phyloP scores from a whole-genome alignment of 1,139 yeast species.

The Pichia sp. region DNA sequence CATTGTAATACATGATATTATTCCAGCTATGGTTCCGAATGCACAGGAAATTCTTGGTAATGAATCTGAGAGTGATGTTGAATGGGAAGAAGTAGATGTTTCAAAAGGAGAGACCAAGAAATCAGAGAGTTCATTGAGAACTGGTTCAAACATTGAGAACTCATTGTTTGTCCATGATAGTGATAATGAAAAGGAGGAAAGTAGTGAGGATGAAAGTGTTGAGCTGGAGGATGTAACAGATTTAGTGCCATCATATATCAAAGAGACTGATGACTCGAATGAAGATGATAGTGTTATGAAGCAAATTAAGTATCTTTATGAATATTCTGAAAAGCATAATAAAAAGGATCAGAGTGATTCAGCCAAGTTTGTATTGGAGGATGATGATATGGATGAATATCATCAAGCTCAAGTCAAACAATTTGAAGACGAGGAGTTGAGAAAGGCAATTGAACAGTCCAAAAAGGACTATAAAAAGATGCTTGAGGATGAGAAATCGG shows the following conservation, averaged over 20 bases:
- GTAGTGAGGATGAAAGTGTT: slow-evolving; percentile 10
- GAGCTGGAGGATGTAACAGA: slow-evolving; percentile 14
- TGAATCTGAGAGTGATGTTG: slow-evolving; percentile 3
- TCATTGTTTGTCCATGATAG: slow-evolving; percentile 11
- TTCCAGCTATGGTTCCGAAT: not conserved
- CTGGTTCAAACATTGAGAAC: not conserved
- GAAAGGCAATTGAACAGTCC: slow-evolving; percentile 38
- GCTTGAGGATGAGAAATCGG: slow-evolving; percentile 14
- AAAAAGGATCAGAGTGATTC: not conserved
- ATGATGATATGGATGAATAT: slow-evolving; percentile 11
- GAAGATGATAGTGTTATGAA: slow-evolving; percentile 18
- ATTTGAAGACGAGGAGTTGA: slow-evolving; percentile 30
- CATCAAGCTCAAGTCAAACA: slow-evolving; percentile 15
- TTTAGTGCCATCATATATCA: not conserved
- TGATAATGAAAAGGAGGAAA: slow-evolving; percentile 2
- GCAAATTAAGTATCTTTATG: slow-evolving; percentile 26
- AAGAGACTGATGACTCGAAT: not conserved
- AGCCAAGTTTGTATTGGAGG: not conserved
- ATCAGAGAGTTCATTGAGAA: slow-evolving; percentile 1
- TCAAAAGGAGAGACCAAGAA: slow-evolving; percentile 17
- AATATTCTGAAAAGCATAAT: slow-evolving; percentile 25
- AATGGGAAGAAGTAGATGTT: slow-evolving; percentile 28
- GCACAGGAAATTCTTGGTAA: not conserved
- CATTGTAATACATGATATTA: slow-evolving; percentile 20
- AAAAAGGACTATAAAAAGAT: slow-evolving; percentile 27